Conservation (phyloP, 305 asterid genomes). For the Fraxinus floribunda region DNA sequence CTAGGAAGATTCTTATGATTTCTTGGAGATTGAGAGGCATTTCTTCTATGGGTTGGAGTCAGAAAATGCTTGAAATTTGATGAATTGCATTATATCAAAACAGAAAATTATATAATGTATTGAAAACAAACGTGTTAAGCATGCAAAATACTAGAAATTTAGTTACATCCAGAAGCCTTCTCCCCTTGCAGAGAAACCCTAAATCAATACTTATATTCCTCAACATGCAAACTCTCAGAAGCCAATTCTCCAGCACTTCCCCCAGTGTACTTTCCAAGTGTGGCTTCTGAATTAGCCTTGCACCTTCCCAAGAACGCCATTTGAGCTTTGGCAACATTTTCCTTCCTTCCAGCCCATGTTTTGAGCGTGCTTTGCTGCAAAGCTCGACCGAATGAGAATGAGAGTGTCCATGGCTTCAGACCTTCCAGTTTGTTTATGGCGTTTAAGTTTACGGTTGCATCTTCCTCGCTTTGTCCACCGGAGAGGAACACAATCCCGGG, state of each 20-base stretch:
- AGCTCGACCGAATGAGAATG: slow-evolving; percentile 84
- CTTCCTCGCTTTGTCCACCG: slow-evolving; percentile 88
- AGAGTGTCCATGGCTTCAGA: slow-evolving; percentile 73
- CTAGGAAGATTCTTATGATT: not conserved
- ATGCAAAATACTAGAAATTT: not conserved
- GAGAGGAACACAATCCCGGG: slow-evolving; percentile 80
- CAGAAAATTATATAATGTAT: not conserved
- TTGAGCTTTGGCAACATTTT: slow-evolving; percentile 71
- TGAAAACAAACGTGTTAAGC: not conserved
- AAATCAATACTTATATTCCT: slow-evolving; percentile 55
- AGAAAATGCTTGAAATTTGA: not conserved
- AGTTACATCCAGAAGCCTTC: not conserved
- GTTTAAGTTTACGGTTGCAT: slow-evolving; percentile 61
- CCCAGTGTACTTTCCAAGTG: slow-evolving; percentile 61
- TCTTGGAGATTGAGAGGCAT: not conserved
- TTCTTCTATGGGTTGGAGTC: not conserved
- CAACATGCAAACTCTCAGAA: slow-evolving; percentile 54
- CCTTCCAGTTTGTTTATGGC: slow-evolving; percentile 73
- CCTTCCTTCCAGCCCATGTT: slow-evolving; percentile 70
- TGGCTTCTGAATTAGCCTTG: slow-evolving; percentile 77
- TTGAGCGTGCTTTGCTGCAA: slow-evolving; percentile 78
- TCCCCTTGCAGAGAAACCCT: not conserved
- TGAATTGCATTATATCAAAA: not conserved
- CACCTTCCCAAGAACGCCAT: slow-evolving; percentile 58
- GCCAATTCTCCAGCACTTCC: slow-evolving; percentile 60